Base-by-base conservation (phyloP, 805 yeast genomes). In the Schwanniomyces yamadae region DNA sequence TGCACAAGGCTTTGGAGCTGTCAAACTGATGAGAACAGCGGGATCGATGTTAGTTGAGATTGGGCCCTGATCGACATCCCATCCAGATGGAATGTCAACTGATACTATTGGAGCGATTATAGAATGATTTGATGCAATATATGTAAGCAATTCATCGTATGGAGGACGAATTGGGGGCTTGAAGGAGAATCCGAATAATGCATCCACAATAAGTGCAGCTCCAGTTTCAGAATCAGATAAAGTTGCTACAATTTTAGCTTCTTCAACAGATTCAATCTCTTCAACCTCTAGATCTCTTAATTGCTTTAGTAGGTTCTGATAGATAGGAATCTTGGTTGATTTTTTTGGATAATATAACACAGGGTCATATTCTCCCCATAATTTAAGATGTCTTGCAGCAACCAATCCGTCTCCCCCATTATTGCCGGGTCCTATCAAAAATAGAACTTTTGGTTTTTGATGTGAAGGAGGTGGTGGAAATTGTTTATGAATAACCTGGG, bases 331-430 rank as follows among this genome's bases (percentile, higher is more conserved):
- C 45, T 69, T 71, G 28, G 78, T 71, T 34, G 68, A 71, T 32
- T 55, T 50, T 49, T 81, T 86, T 3, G 98, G 97, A 52, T 89
- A 90, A 57, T 74, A 89, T 0, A 91, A 72, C 4, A 75, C 63
- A 1, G 97, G 96, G 4, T 66, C 63, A 55, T 80, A 87, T 2
- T 93, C 93, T 7, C 61, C 61, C 70, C 93, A 79, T 9, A 89
- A 62, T 46, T 78, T 77, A 44, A 93, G 66, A 56, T 93, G 99
- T 28, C 99, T 72, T 1, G 97, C 95, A 19, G 96, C 95, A 1
- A 93, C 99, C 10, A 93, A 65, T 0, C 98, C 99, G 61, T 93
- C 99, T 2, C 98, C 99, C 1, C 96, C 91, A 54, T 93, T 93
- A 54, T 93, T 93, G 1, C 99, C 99, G 0, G 98, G 98, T 0